Base-by-base conservation (phyloP, 352 stramenopile species). In the Albugo laibachii region DNA sequence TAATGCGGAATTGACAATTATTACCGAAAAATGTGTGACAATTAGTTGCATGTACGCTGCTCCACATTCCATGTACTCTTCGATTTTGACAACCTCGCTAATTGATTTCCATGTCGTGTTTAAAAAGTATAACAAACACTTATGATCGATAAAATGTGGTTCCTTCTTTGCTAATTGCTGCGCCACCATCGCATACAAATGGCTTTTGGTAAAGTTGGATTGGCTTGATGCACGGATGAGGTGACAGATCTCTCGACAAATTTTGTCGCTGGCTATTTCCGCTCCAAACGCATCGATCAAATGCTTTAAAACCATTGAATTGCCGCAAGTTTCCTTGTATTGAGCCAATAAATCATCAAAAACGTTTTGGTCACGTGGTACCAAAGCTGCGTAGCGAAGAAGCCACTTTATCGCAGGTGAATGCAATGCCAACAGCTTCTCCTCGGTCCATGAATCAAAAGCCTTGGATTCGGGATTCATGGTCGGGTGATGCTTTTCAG, bases 221-320 rank as follows among this genome's bases (percentile, higher is more conserved):
- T 67, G 62, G 14, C 61, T 67, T 13, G 73, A 49, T 11, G 57
- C 61, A 24, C 62, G 79, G 41, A 91, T 85, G 16, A 93, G 56
- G 11, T 70, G 59, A 16, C 91, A 55, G 36, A 95, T 77, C 14
- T 54, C 59, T 0, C 61, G 49, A 31, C 24, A 31, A 4, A 73
- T 67, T 16, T 75, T 61, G 13, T 62, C 54, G 0, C 65, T 65
- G 49, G 91, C 89, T 48, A 69, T 69, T 18, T 60, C 52, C 0
- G 66, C 58, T 13, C 66, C 61, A 57, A 95, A 93, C 18, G 61
- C 61, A 37, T 85, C 66, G 15, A 79, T 77, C 10, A 95, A 59
- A 48, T 93, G 80, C 49, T 86, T 80, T 0, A 95, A 61, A 36
- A 94, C 73, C 78, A 93, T 93, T n/a, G 80, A 75, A 51, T 76